Percentiles rank a stretch among this genome's conserved stretches.
Evolutionary conservation across 257 asterid genomes (phyloP).

Genomic region (Solanum medicagineum): DNA sequence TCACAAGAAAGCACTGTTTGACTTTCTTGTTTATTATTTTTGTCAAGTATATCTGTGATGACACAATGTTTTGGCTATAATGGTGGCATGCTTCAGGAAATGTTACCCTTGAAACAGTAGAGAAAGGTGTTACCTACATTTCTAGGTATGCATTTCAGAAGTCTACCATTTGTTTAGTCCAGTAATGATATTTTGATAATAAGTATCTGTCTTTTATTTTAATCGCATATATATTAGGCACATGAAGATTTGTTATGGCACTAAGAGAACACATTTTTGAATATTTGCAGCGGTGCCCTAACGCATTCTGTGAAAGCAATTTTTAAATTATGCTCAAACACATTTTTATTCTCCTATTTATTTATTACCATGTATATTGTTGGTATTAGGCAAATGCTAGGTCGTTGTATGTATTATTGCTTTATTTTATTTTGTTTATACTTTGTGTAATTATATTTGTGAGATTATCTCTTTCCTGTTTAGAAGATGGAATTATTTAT

Average conservation of each 20-base stretch:
- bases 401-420: too few relatives aligned
- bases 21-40: background rate
- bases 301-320: constrained; percentile 89
- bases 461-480: too few relatives aligned
- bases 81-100: constrained; percentile 86
- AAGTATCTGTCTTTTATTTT: background rate
- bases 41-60: background rate
- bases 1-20: background rate
- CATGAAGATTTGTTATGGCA: background rate
- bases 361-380: too few relatives aligned
- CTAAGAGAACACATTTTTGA: background rate
- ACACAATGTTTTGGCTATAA: background rate
- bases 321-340: too few relatives aligned
- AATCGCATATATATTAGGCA: background rate
- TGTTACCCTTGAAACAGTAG: constrained; percentile 92
- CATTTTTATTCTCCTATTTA: too few relatives aligned
- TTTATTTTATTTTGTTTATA: too few relatives aligned
- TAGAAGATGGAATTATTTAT: too few relatives aligned
- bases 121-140: constrained; percentile 84
- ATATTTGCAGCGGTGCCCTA: constrained; percentile 66
- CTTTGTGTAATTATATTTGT: too few relatives aligned
- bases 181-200: background rate
- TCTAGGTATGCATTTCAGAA: constrained; percentile 35
- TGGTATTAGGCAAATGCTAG: too few relatives aligned
- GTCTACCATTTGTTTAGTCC: background rate